Conservation (phyloP, 371 early-diverging fungal genomes). For the Blyttiomyces sp. region DNA sequence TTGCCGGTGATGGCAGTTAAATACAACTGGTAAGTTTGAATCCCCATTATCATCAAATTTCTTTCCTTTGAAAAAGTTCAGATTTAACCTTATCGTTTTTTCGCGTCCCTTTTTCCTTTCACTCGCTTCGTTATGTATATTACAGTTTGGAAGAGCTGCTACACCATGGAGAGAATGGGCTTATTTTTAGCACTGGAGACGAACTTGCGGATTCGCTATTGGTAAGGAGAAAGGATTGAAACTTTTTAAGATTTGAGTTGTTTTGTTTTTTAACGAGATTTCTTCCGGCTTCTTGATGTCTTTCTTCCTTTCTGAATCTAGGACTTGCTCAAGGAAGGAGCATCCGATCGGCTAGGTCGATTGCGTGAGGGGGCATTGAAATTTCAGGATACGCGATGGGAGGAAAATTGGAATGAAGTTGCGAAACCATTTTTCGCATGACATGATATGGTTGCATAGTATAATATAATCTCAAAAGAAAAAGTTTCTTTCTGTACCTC, state of each 20-base stretch:
- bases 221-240: conserved; percentile 13
- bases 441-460: too few relatives aligned
- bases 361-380: conserved; percentile 12
- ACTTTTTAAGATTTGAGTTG: conserved; percentile 1
- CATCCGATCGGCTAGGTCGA: not conserved
- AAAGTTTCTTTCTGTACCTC: too few relatives aligned
- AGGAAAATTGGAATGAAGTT: conserved; percentile 24
- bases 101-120: too few relatives aligned
- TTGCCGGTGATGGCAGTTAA: conserved; percentile 81
- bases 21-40: conserved; percentile 61
- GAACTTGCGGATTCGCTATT: conserved; percentile 55
- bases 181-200: conserved; percentile 65
- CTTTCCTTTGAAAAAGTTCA: conserved; percentile 2
- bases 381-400: conserved; percentile 17
- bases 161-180: conserved; percentile 67
- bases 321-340: not conserved
- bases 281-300: not conserved
- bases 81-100: conserved; percentile 1
- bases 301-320: not conserved
- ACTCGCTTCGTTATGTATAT: not conserved
- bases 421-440: too few relatives aligned
- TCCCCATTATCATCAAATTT: not conserved
- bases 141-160: conserved; percentile 79
- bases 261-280: not conserved
- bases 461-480: too few relatives aligned